Base-by-base conservation (phyloP, 768 basidiomycete genomes). In the Cubamyces sp. region DNA sequence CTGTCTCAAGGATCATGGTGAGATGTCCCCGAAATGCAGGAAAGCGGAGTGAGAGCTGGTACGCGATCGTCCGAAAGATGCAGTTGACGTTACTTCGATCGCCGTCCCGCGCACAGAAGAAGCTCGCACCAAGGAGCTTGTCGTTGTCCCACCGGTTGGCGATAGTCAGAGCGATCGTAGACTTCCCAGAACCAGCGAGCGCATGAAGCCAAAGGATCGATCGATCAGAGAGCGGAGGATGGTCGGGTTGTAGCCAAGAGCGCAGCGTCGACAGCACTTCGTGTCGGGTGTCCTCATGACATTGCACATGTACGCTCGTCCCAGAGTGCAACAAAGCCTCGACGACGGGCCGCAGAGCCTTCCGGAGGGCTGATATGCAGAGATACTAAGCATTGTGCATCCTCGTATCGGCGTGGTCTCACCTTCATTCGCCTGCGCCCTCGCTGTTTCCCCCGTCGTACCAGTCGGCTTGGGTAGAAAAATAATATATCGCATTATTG, bases 51-150 rank as follows among this genome's bases (percentile, higher is more conserved):
- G 49, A 60, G 18, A 67, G 59, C 26, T 57, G 49, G 23, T 64
- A 34, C 4, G 60, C 66, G 25, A 67, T 48, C 37, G 66, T 65
- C 21, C 52, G 45, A 57, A 67, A 57, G 25, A 64, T 61, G 39
- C 54, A 34, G 0, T 51, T 12, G 23, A 57, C 19, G 49, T 64
- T 57, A 25, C 48, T 64, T 12, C 54, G 34, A 19, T 66, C 62
- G 8, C 47, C 53, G 34, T 57, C 55, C 23, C 60, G 54, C 1
- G 64, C 66, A 30, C 64, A 66, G 28, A 66, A 66, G 48, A 66
- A 66, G 21, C 47, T 63, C 5, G 64, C 64, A 15, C 64, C 64
- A 7, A 66, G 62, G 18, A 53, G 28, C 3, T 45, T 19, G 12
- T 59, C 50, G 7, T 39, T 46, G 18, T 57, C 40, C 25, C 28